These are phyloP conservation scores for Colletotrichum sansevieriae DNA, from an alignment of 2,329 filamentous ascomycete species.

Conservation along the genomic window DNA sequence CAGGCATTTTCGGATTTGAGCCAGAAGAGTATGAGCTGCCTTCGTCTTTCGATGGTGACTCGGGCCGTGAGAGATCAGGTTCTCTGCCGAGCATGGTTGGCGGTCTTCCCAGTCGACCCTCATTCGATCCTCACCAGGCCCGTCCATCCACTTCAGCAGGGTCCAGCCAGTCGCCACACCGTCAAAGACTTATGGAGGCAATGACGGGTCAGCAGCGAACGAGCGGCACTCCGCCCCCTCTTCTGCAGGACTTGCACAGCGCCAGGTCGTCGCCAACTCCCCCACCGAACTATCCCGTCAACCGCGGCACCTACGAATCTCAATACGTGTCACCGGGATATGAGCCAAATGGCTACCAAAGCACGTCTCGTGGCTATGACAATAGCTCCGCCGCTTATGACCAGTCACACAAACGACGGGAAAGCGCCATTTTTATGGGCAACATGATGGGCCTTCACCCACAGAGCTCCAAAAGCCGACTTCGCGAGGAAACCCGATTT, in stretches of 20 bases:
- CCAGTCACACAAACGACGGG: slow-evolving; percentile 64
- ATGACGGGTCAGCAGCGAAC: slow-evolving; percentile 50
- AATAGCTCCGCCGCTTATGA: slow-evolving; percentile 51
- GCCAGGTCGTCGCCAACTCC: slow-evolving; percentile 60
- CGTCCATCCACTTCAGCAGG: slow-evolving; percentile 63
- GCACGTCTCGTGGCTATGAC: slow-evolving; percentile 50
- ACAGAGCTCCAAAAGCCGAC: slow-evolving; percentile 65
- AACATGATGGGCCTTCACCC: slow-evolving; percentile 62
- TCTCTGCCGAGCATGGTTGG: slow-evolving; percentile 41
- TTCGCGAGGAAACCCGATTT: slow-evolving; percentile 67
- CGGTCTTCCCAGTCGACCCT: slow-evolving; percentile 46
- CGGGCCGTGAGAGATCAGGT: slow-evolving; percentile 45
- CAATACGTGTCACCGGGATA: slow-evolving; percentile 52
- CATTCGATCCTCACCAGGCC: slow-evolving; percentile 49
- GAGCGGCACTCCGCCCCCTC: slow-evolving; percentile 63
- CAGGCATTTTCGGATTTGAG: slow-evolving; percentile 82
- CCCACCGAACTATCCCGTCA: slow-evolving; percentile 48
- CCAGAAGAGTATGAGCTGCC: slow-evolving; percentile 74
- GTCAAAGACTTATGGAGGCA: slow-evolving; percentile 62
- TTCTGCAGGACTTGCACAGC: slow-evolving; percentile 50
- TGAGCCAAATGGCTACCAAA: slow-evolving; percentile 44
- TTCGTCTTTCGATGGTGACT: slow-evolving; percentile 52
- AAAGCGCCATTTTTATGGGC: slow-evolving; percentile 72
- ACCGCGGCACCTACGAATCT: slow-evolving; percentile 58
- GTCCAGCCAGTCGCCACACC: slow-evolving; percentile 64